These are phyloP conservation scores for Yamadazyma sp. DNA, from an alignment of 1,139 yeast genomes.

Conservation along the genomic window DNA sequence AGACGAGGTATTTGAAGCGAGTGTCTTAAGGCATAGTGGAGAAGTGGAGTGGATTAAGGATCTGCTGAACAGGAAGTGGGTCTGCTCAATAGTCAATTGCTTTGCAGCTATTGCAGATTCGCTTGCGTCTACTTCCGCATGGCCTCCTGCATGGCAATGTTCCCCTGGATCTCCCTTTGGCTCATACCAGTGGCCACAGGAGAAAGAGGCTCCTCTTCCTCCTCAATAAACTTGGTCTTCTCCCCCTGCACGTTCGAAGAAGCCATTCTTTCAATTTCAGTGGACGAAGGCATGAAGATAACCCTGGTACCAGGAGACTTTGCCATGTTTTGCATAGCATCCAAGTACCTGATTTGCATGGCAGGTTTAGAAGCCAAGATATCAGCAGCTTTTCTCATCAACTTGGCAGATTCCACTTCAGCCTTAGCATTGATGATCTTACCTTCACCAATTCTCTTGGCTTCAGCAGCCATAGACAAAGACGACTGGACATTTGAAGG, in stretches of 20 bases:
- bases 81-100: no score
- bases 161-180: constrained; percentile 19
- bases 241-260: constrained; percentile 18
- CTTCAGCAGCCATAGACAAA: constrained; percentile 74
- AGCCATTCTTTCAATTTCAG: constrained; percentile 41
- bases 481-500: constrained; percentile 60
- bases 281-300: constrained; percentile 68
- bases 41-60: no score
- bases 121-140: constrained; percentile 15
- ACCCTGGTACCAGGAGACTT: constrained; percentile 61
- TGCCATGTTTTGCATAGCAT: constrained; percentile 80
- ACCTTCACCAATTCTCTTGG: constrained; percentile 74
- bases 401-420: constrained; percentile 73
- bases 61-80: no score
- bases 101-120: no score
- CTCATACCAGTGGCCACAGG: constrained; percentile 12
- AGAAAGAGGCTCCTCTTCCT: constrained; percentile 19
- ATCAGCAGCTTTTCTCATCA: constrained; percentile 80
- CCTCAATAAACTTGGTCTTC: constrained; percentile 14
- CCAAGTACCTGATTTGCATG: constrained; percentile 77
- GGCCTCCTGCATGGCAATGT: constrained; percentile 33
- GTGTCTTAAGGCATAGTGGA: no score
- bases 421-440: constrained; percentile 76
- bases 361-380: constrained; percentile 75
- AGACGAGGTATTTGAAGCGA: constrained; percentile 14